These are phyloP conservation scores for Ganoderma boninense DNA, from an alignment of 1,284 basidiomycete species.

Conservation along the genomic window DNA sequence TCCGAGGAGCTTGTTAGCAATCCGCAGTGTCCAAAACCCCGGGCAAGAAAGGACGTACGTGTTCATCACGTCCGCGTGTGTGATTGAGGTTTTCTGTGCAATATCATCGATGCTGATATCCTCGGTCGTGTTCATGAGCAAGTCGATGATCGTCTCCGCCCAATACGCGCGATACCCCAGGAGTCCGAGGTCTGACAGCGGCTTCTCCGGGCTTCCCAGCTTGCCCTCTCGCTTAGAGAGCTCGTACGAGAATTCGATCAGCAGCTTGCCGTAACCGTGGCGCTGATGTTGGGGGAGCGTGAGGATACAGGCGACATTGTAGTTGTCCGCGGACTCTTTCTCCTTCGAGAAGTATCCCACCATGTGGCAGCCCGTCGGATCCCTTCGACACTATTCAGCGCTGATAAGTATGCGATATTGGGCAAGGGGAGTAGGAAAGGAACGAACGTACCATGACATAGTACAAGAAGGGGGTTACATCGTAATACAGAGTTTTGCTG, in stretches of 20 bases:
- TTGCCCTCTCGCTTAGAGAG: conserved; percentile 97
- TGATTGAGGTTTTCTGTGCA: conserved; percentile 96
- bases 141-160: conserved; percentile 96
- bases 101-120: conserved; percentile 98
- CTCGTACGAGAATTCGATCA: conserved; percentile 99
- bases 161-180: conserved; percentile 96
- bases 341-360: conserved; percentile 99
- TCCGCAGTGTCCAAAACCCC: conserved; percentile 17
- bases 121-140: conserved; percentile 77
- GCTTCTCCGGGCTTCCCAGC: conserved; percentile 97
- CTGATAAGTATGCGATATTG: conserved; percentile 28
- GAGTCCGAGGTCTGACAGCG: conserved; percentile 93
- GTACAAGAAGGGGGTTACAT: conserved; percentile 99
- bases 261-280: conserved; percentile 92
- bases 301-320: conserved; percentile 99
- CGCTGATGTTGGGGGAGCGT: conserved; percentile 98
- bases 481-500: conserved; percentile 99
- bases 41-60: conserved; percentile 71
- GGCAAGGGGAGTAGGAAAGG: conserved; percentile 10
- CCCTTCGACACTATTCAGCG: conserved; percentile 74
- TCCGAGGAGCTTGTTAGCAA: conserved; percentile 29
- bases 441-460: conserved; percentile 88
- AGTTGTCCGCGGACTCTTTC: conserved; percentile 97
- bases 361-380: conserved; percentile 91
- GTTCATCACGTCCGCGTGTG: conserved; percentile 97